Evolutionary conservation across 2,329 filamentous ascomycete species (phyloP), one percentile per base, ranked within the genome.

Genomic region (Aspergillus aculeatus): DNA sequence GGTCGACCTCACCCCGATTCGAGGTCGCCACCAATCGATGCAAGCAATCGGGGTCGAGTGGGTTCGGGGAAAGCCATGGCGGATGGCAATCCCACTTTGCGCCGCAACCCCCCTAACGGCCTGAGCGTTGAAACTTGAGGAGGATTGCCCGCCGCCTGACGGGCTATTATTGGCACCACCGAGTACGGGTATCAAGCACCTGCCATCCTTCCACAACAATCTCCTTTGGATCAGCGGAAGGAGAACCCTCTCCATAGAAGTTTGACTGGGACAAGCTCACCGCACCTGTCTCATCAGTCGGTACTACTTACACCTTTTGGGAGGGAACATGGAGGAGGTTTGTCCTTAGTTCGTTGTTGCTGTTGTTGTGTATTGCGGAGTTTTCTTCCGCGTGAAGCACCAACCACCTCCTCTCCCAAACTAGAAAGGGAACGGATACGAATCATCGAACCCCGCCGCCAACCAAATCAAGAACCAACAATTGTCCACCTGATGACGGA

Each of bases 51-150:
- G 38, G 14, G 14, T 6, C 16, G 16, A 44, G 52, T n/a, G 19
- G 52, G 16, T 24, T 54, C 38, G 52, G 52, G 52, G 35, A 31
- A 54, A 32, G 16, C 38, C 16, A 16, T 35, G 11, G 32, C 32
- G 32, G 32, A 35, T 35, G 32, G 32, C 32, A 35, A 35, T 35
- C 32, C 32, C 14, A 35, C 32, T 16, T 44, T 44, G 16, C 38
- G 38, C 38, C 38, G 38, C 38, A 44, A 44, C 14, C 16, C 38
- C 16, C 38, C 26, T 53, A 53, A 53, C 50, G 50, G 50, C 50
- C 50, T 53, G 50, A 53, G 50, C 50, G 50, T 53, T 53, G 50
- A 44, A n/a, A 19, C 23, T 53, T 53, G 50, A 14, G 10, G 50
- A 14, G 10, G 19, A 35, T 35, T 35, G 16, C 16, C n/a, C 16